Base-by-base conservation (phyloP, 495 filamentous ascomycete species). In the Chaetomidium leptoderma region DNA sequence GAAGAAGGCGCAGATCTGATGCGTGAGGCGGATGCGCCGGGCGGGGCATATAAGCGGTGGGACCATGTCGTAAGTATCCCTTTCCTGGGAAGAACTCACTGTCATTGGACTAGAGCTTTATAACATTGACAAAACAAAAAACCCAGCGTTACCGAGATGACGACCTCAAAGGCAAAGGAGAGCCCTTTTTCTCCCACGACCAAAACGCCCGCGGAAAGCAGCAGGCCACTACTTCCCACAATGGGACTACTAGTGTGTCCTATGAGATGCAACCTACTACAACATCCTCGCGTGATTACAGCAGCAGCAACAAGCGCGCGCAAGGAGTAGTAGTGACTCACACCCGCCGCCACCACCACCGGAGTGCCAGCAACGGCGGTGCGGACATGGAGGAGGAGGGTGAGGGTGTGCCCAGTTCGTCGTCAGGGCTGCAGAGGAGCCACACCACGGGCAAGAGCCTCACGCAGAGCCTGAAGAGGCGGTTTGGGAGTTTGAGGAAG, bases 1-100 rank as follows among this genome's bases (percentile, higher is more conserved):
- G 76, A 91, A 63, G 93, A 98, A 66, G 93, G 92, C 3, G 77
- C 84, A 0, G 88, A 97, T 58, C 74, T 96, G 73, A 90, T 89
- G 85, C 78, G 84, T 17, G 91, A 95, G 57, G 55, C 62, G 0
- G 78, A 80, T 50, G 81, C 80, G 2, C 67, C 69, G 0, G 85
- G 84, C 17, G 84, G 82, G 1, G 66, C 79, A 0, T 90, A 90
- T 61, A 86, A 79, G 66, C 72, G 86, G 45, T 93, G 83, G 78
- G 77, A 80, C 11, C 80, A 80, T 36, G 64, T 87, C 26, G 88
- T 92, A 78, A 64, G 86, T 78, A 14, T 19, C 23, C 32, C 39
- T 3, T 17, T 13, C 6, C 1, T 17, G n/a, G n/a, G n/a, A n/a
- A n/a, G n/a, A n/a, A n/a, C n/a, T n/a, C n/a, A n/a, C n/a, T 27